Percentiles rank a stretch among this genome's conserved stretches.
Evolutionary conservation across 371 early-diverging fungal species (phyloP).

Genomic region (Syncephalastrum monosporum): DNA sequence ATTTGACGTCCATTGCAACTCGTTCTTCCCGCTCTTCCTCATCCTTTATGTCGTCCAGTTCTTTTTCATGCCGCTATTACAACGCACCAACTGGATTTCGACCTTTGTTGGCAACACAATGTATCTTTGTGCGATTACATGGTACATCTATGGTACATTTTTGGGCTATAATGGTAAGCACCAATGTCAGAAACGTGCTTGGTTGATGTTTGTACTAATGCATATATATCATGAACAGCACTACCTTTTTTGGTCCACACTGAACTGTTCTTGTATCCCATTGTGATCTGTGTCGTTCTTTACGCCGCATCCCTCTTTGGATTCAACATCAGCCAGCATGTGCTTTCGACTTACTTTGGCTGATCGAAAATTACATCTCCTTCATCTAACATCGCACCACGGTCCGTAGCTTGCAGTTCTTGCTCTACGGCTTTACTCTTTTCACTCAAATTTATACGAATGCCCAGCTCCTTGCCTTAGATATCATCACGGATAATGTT

Average conservation of each 20-base stretch:
- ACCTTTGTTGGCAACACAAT: slow-evolving; percentile 82
- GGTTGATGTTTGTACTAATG: background rate
- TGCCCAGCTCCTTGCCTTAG: too few species aligned
- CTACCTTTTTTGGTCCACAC: slow-evolving; percentile 88
- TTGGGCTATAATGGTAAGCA: slow-evolving; percentile 79
- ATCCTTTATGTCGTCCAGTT: slow-evolving; percentile 87
- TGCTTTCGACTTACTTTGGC: slow-evolving; percentile 72
- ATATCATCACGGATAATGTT: too few species aligned
- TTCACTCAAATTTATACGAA: too few species aligned
- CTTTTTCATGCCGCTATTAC: slow-evolving; percentile 78
- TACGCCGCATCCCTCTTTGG: slow-evolving; percentile 80
- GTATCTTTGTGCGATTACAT: slow-evolving; percentile 71
- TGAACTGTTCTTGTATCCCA: slow-evolving; percentile 83
- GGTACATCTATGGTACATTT: slow-evolving; percentile 85
- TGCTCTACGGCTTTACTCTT: too few species aligned
- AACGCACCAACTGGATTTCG: slow-evolving; percentile 72
- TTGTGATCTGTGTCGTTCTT: slow-evolving; percentile 65
- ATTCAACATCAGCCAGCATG: slow-evolving; percentile 73
- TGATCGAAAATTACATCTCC: background rate
- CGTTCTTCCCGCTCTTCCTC: slow-evolving; percentile 84
- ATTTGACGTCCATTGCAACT: slow-evolving; percentile 93
- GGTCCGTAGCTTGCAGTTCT: too few species aligned
- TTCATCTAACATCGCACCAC: too few species aligned
- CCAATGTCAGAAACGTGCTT: background rate
- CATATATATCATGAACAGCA: slow-evolving; percentile 32